These are phyloP conservation scores for Candida pseudoglaebosa DNA, from an alignment of 805 yeast genomes.

Conservation along the genomic window DNA sequence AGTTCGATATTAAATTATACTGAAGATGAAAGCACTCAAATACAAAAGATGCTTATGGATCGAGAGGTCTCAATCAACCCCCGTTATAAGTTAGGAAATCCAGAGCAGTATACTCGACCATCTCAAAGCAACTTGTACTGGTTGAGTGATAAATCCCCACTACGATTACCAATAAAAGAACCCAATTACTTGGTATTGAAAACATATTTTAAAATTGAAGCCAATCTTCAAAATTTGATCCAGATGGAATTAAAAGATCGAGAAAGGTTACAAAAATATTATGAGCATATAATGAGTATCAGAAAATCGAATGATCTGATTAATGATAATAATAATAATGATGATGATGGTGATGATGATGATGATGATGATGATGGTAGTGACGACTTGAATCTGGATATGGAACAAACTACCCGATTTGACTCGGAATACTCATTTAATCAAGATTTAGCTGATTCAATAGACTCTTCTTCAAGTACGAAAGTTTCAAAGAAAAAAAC, in stretches of 20 bases:
- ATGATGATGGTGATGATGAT: no score
- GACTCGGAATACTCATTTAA: no score
- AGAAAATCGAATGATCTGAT: neutral
- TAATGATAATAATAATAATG: no score
- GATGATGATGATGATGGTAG: no score
- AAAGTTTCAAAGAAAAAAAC: no score
- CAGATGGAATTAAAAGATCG: conserved; percentile 8
- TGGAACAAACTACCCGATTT: no score
- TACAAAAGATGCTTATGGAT: no score
- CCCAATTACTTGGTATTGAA: conserved; percentile 55
- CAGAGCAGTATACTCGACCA: neutral
- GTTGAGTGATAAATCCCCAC: conserved; percentile 65
- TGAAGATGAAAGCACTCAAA: conserved; percentile 3
- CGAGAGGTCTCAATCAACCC: no score
- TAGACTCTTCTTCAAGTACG: no score
- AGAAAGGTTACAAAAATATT: neutral
- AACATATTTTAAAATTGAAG: conserved; percentile 22
- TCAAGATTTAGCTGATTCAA: no score
- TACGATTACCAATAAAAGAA: conserved; percentile 65
- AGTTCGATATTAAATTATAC: conserved; percentile 21
- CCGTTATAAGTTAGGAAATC: no score
- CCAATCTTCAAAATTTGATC: conserved; percentile 14
- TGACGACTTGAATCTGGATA: no score
- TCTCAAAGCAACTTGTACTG: conserved; percentile 39
- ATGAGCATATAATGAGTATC: neutral